phyloP scores from a whole-genome alignment of 768 basidiomycete species.

The Kwoniella botswanensis region DNA sequence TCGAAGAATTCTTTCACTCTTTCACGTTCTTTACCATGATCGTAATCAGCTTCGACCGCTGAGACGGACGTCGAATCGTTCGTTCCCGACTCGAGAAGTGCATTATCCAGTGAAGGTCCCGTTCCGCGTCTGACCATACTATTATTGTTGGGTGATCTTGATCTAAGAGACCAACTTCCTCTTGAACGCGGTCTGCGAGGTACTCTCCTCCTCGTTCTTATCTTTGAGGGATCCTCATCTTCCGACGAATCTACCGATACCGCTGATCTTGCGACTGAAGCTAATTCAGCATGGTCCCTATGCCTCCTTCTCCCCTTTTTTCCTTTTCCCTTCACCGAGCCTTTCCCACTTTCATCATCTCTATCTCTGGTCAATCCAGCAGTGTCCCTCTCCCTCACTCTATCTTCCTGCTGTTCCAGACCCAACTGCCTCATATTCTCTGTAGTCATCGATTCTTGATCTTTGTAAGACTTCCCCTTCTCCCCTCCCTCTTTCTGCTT shows the following conservation, averaged over 20 bases:
- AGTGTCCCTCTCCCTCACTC: conserved; percentile 9
- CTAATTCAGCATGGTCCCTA: conserved; percentile 28
- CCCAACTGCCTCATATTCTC: conserved; percentile 28
- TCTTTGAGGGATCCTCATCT: conserved; percentile 5
- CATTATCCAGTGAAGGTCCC: conserved; percentile 13
- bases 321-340: conserved; percentile 1
- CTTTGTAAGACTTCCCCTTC: not conserved
- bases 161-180: conserved; percentile 18
- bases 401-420: conserved; percentile 18
- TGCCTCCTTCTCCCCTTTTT: conserved; percentile 3
- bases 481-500: not conserved
- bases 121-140: not conserved
- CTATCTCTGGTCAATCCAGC: not conserved
- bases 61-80: conserved; percentile 28
- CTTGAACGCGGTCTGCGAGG: conserved; percentile 25
- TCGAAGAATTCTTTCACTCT: conserved; percentile 39
- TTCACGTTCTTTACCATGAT: conserved; percentile 31
- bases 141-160: not conserved
- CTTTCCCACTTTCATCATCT: not conserved
- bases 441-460: conserved; percentile 16
- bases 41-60: conserved; percentile 23
- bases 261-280: conserved; percentile 7
- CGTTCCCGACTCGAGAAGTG: conserved; percentile 30
- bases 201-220: not conserved
- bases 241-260: conserved; percentile 23